Base-by-base conservation (phyloP, 2,329 filamentous ascomycete genomes). In the Colletotrichum salicis region DNA sequence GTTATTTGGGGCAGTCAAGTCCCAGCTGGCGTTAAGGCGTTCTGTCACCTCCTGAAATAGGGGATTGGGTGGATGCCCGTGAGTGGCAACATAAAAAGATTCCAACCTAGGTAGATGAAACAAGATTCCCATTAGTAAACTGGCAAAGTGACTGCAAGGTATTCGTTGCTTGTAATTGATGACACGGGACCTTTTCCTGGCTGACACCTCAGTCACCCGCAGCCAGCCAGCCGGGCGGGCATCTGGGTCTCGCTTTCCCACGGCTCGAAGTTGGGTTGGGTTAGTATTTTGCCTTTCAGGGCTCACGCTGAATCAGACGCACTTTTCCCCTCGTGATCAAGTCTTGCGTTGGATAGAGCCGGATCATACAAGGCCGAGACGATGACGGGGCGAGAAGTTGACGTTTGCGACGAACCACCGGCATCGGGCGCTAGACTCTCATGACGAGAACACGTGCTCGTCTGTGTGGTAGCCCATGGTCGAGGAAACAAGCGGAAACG, bases 11-110 rank as follows among this genome's bases (percentile, higher is more conserved):
- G 41, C 19, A 48, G 8, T 48, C 19, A 11, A 48, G 41, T 22
- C 41, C 41, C 41, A 48, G 45, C 57, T 51, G 69, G 69, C 69
- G 69, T 64, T 54, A 35, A 48, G 69, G 69, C 58, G 69, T 71
- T 71, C 19, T 13, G 54, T 52, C 54, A 64, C 45, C 64, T 12
- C 64, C n/a, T 57, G 48, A 61, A 67, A 35, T 29, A 35, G 37
- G 66, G 37, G 67, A 24, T 48, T 41, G 63, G 67, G 45, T 67
- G 61, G 60, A 29, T 67, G 67, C 67, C 64, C 52, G 2, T 57
- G 48, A 58, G 22, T 58, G 55, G 37, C 27, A 65, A 65, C 11
- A 48, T 45, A 35, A 60, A 13, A 24, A 48, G 7, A 8, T 41
- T 37, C 24, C 22, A 59, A 66, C 24, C 4, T 70, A 65, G 54